Evolutionary conservation across 176 grass and related monocot species (phyloP).

Genomic region (Oryza australiensis): DNA sequence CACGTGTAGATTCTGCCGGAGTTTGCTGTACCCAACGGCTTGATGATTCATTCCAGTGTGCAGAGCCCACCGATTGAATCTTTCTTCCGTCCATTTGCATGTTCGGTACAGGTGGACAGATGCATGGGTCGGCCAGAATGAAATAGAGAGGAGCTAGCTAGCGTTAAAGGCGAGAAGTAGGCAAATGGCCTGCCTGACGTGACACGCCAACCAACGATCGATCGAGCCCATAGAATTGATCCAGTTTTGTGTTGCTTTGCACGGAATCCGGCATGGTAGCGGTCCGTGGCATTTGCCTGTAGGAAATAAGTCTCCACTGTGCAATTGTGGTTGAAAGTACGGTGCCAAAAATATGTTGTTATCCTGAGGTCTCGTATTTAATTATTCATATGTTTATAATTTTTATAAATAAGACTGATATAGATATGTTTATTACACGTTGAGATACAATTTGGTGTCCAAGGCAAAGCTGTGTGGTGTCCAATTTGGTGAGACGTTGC

Average conservation of each 20-base stretch:
- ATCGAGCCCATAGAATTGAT: not conserved
- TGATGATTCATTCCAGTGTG: not conserved
- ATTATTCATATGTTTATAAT: too few relatives aligned
- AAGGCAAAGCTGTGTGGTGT: not conserved
- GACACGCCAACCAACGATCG: constrained; percentile 25
- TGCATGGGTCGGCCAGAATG: not conserved
- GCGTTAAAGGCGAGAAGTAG: not conserved
- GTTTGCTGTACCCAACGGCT: not conserved
- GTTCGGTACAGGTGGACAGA: not conserved
- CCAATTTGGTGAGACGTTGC: constrained; percentile 35
- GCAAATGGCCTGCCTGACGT: constrained; percentile 8
- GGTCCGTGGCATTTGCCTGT: not conserved
- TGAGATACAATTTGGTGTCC: not conserved
- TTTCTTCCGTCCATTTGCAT: not conserved
- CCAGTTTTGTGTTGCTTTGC: not conserved
- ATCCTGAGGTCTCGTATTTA: too few relatives aligned
- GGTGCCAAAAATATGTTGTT: too few relatives aligned
- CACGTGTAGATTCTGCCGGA: not conserved
- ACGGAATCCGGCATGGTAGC: not conserved
- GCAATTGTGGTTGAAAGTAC: too few relatives aligned
- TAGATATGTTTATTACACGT: not conserved
- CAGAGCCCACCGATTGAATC: constrained; percentile 8
- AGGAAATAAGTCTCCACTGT: not conserved
- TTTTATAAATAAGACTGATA: too few relatives aligned
- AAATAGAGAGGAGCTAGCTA: not conserved